phyloP scores from a whole-genome alignment of 208 protist genomes.

The Eutreptiella sp. region DNA sequence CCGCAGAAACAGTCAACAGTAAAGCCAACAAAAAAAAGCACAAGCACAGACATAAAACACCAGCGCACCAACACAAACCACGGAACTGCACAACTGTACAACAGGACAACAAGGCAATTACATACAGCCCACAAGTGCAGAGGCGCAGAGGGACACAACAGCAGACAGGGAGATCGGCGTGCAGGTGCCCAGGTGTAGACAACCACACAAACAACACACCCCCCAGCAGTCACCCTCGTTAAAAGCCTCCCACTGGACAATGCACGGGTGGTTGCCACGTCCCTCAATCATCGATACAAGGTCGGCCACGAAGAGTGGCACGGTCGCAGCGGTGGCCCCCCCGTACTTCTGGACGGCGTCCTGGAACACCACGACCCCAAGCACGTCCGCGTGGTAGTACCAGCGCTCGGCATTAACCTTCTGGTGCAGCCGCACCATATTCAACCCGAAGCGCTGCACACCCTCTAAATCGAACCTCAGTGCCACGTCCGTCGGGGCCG shows the following conservation, averaged over 20 bases:
- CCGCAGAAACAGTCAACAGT: no score
- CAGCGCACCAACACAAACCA: no score
- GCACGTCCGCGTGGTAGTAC: constrained; percentile 20
- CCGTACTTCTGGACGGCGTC: constrained; percentile 32
- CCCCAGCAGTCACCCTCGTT: constrained; percentile 31
- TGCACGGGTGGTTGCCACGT: constrained; percentile 28
- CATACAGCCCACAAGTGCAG: no score
- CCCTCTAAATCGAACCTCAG: constrained; percentile 13
- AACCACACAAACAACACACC: constrained; percentile 2
- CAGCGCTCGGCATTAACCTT: constrained; percentile 28
- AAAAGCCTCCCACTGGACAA: constrained; percentile 34
- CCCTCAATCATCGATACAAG: constrained; percentile 23
- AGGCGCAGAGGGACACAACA: no score
- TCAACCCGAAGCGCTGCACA: constrained; percentile 28
- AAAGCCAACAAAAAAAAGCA: no score
- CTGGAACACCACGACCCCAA: constrained; percentile 29
- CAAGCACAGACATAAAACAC: no score
- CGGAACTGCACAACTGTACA: no score
- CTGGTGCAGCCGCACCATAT: constrained; percentile 35
- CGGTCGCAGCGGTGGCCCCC: background rate
- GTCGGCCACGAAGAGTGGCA: constrained; percentile 25
- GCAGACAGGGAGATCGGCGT: no score
- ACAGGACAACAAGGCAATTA: no score
- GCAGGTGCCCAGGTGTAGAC: no score
- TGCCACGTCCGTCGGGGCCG: constrained; percentile 32